Base-by-base conservation (phyloP, 1,284 basidiomycete species). In the Boletus semigastroideus region DNA sequence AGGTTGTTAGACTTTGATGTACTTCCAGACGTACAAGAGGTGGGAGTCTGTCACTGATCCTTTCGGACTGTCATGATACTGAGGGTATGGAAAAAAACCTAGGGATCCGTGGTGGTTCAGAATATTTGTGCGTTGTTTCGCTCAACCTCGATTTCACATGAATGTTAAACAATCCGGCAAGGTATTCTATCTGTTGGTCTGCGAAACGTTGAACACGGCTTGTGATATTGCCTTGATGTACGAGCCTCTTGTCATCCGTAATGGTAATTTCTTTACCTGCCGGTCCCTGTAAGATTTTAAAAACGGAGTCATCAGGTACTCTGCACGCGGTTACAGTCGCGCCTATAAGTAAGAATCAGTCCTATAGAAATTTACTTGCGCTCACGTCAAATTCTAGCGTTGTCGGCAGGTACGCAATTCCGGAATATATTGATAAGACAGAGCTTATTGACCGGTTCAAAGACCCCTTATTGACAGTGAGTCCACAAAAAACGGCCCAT, bases 141-240 rank as follows among this genome's bases (percentile, higher is more conserved):
- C 20, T 16, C 27, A 4, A 14, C n/a, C 16, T 33, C 4, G 25
- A 10, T 12, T 16, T n/a, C 3, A 2, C 28, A 9, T 22, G 16
- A 17, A 17, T n/a, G 8, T 16, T n/a, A 7, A 25, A 20, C 3
- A 4, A 33, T 22, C 16, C 10, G 20, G 19, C 10, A 22, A 43
- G 41, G 41, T 49, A 8, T 7, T 38, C 27, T 43, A 49, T 43
- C 14, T 43, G 11, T 12, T 43, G 14, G 1, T 49, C 7, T 37
- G 22, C n/a, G 48, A 49, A 25, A 44, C 42, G n/a, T 5, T 44
- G 36, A 49, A 49, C 34, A 45, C 48, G 8, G 11, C 1, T 0
- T 49, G 17, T n/a, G 48, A 49, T 11, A 49, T 49, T 11, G 20
- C 1, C 36, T 31, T 49, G 11, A 38, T 49, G 5, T 49, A 49